Conservation (phyloP, 495 filamentous ascomycete species). For the Neurospora sp. region DNA sequence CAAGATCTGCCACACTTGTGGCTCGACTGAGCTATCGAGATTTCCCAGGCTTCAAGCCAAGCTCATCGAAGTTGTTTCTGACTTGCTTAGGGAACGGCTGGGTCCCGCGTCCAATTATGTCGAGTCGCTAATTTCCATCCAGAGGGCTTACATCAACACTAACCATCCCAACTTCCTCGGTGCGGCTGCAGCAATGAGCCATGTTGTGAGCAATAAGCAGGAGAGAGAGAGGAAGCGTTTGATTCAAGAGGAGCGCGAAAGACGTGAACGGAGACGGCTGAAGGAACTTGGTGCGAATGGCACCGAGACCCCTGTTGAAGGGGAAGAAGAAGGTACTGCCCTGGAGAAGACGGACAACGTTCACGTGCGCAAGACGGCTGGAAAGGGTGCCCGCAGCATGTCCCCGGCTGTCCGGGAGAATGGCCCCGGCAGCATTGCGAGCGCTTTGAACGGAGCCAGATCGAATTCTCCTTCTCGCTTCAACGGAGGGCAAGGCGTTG, state of each 20-base stretch:
- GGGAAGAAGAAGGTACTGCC: slow-evolving; percentile 54
- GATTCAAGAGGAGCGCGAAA: slow-evolving; percentile 71
- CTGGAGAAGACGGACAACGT: slow-evolving; percentile 47
- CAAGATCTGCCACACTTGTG: slow-evolving; percentile 98
- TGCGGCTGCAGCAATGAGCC: slow-evolving; percentile 94
- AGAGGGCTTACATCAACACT: slow-evolving; percentile 97
- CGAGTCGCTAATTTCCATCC: slow-evolving; percentile 91
- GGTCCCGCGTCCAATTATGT: slow-evolving; percentile 86
- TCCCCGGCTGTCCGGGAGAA: slow-evolving; percentile 66
- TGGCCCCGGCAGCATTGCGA: slow-evolving; percentile 49
- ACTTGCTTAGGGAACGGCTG: slow-evolving; percentile 84
- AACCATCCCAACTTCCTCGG: slow-evolving; percentile 99
- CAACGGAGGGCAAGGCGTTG: slow-evolving; percentile 31
- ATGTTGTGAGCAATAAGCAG: slow-evolving; percentile 86
- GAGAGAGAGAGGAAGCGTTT: slow-evolving; percentile 79
- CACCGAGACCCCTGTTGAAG: slow-evolving; percentile 57
- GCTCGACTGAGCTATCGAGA: slow-evolving; percentile 80
- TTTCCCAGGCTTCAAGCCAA: slow-evolving; percentile 94
- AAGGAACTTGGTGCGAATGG: slow-evolving; percentile 81
- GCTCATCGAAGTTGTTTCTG: slow-evolving; percentile 95
- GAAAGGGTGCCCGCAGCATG: slow-evolving; percentile 62
- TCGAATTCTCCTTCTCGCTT: slow-evolving; percentile 54
- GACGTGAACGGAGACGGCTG: slow-evolving; percentile 67
- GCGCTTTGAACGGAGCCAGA: slow-evolving; percentile 58
- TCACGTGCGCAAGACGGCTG: slow-evolving; percentile 27